Evolutionary conservation across 768 basidiomycete genomes (phyloP).

Genomic region (Panaeolus papilionaceus): DNA sequence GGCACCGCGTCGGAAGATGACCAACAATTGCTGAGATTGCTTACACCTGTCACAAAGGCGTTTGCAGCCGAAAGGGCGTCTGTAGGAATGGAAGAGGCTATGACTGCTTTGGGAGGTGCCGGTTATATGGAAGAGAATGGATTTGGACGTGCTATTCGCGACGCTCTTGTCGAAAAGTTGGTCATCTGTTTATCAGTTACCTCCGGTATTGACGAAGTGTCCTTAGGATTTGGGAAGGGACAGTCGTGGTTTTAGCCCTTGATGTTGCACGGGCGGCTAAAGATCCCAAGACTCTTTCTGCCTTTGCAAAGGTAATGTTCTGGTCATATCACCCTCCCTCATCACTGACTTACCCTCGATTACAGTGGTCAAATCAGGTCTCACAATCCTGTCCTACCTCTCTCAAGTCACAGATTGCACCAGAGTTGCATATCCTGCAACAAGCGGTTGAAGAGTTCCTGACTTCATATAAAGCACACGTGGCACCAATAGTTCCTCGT

Average conservation of each 20-base stretch:
- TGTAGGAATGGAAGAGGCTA: constrained; percentile 73
- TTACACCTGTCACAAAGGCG: constrained; percentile 75
- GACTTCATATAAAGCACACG: constrained; percentile 45
- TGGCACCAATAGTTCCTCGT: constrained; percentile 56
- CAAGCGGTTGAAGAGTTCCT: constrained; percentile 47
- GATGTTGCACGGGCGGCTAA: constrained; percentile 66
- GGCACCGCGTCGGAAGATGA: constrained; percentile 57
- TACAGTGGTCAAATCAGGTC: constrained; percentile 59
- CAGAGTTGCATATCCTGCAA: constrained; percentile 40
- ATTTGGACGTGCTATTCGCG: constrained; percentile 71
- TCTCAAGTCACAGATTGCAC: constrained; percentile 35
- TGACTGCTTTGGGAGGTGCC: constrained; percentile 75
- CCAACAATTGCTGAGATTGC: constrained; percentile 56
- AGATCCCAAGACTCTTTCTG: constrained; percentile 47
- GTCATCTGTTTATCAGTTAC: constrained; percentile 15
- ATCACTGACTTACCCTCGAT: constrained; percentile 11
- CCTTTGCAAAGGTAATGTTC: constrained; percentile 53
- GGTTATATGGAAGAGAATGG: constrained; percentile 88
- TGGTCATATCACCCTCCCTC: neutral
- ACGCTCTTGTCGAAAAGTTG: constrained; percentile 74
- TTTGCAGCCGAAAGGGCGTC: constrained; percentile 71
- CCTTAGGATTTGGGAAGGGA: constrained; percentile 81
- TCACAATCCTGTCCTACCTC: constrained; percentile 47
- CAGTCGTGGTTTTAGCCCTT: constrained; percentile 68
- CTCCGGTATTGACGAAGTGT: constrained; percentile 11